A percentile compares a stretch with the other conserved stretches of the same genome.
Evolutionary conservation across 305 asterid genomes (phyloP).

Genomic region (Fraxinus greggii): DNA sequence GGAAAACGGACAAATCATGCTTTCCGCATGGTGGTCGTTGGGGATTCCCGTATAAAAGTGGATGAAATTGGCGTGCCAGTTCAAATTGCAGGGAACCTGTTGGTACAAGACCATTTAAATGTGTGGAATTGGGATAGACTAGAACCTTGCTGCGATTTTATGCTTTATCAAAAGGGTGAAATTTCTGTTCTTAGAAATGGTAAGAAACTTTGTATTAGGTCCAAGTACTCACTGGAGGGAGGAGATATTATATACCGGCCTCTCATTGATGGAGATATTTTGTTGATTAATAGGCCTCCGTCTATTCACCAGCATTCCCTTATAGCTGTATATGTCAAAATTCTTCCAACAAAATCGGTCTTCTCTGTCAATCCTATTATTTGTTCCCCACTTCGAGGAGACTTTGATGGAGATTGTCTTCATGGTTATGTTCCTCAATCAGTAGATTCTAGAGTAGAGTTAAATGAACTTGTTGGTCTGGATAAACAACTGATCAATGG

Average conservation of each 20-base stretch:
- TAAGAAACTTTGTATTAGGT: slow-evolving; percentile 41
- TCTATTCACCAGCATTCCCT: slow-evolving; percentile 95
- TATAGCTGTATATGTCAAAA: slow-evolving; percentile 64
- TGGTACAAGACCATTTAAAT: slow-evolving; percentile 57
- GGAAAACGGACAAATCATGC: slow-evolving; percentile 79
- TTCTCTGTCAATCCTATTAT: slow-evolving; percentile 78
- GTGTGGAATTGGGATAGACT: slow-evolving; percentile 61
- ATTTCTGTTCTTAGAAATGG: slow-evolving; percentile 59
- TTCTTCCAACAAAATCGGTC: slow-evolving; percentile 64
- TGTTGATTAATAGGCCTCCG: slow-evolving; percentile 89
- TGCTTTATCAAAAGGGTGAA: slow-evolving; percentile 52
- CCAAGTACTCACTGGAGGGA: slow-evolving; percentile 53
- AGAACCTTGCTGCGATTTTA: slow-evolving; percentile 48
- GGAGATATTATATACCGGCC: slow-evolving; percentile 80
- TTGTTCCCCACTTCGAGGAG: slow-evolving; percentile 90
- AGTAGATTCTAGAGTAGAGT: slow-evolving; percentile 64
- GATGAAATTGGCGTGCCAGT: slow-evolving; percentile 80
- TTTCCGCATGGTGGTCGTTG: slow-evolving; percentile 91
- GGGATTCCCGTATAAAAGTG: slow-evolving; percentile 73
- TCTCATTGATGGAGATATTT: slow-evolving; percentile 75
- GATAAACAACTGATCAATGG: slow-evolving; percentile 66
- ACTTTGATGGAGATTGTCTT: slow-evolving; percentile 96
- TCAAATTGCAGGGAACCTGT: slow-evolving; percentile 64
- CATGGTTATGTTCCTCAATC: slow-evolving; percentile 97
- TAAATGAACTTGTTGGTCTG: slow-evolving; percentile 72